Percentiles rank a stretch among this genome's conserved stretches.
phyloP scores from a whole-genome alignment of 495 filamentous ascomycete genomes.

The Schizothecium vesticola region DNA sequence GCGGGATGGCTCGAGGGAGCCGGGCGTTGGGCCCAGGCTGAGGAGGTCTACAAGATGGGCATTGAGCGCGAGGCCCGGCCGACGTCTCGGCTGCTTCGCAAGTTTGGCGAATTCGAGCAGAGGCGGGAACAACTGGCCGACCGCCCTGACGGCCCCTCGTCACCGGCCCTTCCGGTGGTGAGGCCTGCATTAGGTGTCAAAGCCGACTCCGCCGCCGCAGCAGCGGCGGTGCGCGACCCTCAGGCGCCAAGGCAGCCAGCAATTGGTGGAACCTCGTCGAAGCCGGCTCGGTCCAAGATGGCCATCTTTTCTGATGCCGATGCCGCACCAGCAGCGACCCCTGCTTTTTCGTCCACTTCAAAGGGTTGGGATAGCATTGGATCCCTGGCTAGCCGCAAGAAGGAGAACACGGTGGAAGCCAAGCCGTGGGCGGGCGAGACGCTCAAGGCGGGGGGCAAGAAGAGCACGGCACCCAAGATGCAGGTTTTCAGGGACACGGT shows the following conservation, averaged over 20 bases:
- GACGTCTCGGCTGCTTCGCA: conserved; percentile 70
- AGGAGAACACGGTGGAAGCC: conserved; percentile 84
- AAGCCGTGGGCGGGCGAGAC: conserved; percentile 92
- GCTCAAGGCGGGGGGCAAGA: conserved; percentile 77
- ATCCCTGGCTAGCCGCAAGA: conserved; percentile 77
- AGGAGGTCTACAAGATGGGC: conserved; percentile 85
- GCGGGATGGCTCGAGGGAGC: conserved; percentile 83
- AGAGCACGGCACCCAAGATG: conserved; percentile 72
- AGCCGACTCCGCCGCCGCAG: conserved; percentile 55
- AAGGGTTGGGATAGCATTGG: conserved; percentile 93
- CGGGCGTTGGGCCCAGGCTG: conserved; percentile 83
- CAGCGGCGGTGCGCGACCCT: conserved; percentile 50
- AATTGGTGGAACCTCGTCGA: conserved; percentile 44
- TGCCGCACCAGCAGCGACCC: conserved; percentile 39
- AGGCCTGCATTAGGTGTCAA: conserved; percentile 84
- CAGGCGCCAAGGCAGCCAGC: conserved; percentile 56
- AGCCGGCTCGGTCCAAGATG: conserved; percentile 72
- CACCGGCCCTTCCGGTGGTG: conserved; percentile 77
- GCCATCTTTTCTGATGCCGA: conserved; percentile 82
- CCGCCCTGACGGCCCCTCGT: conserved; percentile 59
- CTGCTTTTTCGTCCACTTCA: conserved; percentile 43
- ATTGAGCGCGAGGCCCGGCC: conserved; percentile 85
- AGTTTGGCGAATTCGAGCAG: conserved; percentile 84
- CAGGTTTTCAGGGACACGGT: conserved; percentile 94
- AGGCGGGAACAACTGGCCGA: conserved; percentile 60